Evolutionary conservation across 2,329 filamentous ascomycete genomes (phyloP).

Genomic region (Cladosporium halotolerans): DNA sequence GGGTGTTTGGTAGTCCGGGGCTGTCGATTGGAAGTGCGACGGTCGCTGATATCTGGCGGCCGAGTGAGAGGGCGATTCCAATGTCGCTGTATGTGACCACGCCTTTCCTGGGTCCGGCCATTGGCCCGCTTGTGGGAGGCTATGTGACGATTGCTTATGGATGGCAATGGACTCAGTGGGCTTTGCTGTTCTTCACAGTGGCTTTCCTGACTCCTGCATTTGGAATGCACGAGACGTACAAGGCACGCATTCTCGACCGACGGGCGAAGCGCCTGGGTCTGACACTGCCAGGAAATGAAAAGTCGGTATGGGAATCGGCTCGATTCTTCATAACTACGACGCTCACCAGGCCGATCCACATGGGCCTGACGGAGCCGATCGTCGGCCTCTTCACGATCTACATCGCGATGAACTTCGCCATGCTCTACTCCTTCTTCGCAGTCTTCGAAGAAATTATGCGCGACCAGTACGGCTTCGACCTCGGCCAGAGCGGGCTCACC

Average conservation of each 20-base stretch:
- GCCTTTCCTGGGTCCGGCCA: conserved; percentile 31
- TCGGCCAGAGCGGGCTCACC: conserved; percentile 16
- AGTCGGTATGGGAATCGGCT: conserved; percentile 19
- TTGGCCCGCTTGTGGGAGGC: conserved; percentile 36
- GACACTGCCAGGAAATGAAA: conserved; percentile 14
- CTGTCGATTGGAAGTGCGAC: conserved; percentile 17
- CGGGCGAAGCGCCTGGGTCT: conserved; percentile 26
- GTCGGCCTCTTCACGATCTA: conserved; percentile 22
- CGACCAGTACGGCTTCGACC: conserved; percentile 19
- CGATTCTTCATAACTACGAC: conserved; percentile 20
- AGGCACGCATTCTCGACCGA: conserved; percentile 37
- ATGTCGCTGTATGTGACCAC: conserved; percentile 24
- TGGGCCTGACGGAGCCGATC: conserved; percentile 28
- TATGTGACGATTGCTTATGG: conserved; percentile 15
- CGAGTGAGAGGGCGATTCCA: conserved; percentile 14
- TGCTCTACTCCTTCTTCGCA: conserved; percentile 21
- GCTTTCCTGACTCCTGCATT: conserved; percentile 26
- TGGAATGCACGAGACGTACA: conserved; percentile 46
- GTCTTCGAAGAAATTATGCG: conserved; percentile 20
- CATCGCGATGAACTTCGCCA: conserved; percentile 19
- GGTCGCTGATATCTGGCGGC: conserved; percentile 17
- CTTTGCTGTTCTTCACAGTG: conserved; percentile 26
- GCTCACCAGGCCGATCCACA: conserved; percentile 23
- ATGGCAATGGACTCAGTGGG: conserved; percentile 24
- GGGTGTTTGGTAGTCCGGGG: conserved; percentile 61